A percentile compares a stretch with the other conserved stretches of the same genome.
phyloP scores from a whole-genome alignment of 345 rosid genomes.

The Acer yangbiense region DNA sequence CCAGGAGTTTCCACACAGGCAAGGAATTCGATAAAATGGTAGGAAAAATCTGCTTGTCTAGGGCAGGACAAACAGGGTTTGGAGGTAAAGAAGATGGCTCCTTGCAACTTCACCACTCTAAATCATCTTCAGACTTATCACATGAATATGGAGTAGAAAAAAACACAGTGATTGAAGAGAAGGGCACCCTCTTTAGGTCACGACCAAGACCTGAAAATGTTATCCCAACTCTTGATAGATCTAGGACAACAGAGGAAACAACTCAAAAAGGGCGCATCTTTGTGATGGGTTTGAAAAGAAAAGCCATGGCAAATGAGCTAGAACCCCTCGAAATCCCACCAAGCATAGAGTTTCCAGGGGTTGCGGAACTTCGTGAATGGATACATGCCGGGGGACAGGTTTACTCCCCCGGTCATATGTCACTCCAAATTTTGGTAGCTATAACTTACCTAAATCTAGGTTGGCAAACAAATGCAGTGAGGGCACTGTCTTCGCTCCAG shows the following conservation, averaged over 20 bases:
- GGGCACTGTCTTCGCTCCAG: conserved; percentile 37
- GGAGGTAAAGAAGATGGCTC: background rate
- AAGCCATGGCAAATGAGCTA: conserved; percentile 32
- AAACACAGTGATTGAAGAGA: conserved; percentile 9
- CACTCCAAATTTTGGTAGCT: conserved; percentile 47
- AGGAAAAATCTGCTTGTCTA: conserved; percentile 18
- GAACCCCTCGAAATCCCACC: conserved; percentile 34
- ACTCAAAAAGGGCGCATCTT: conserved; percentile 3
- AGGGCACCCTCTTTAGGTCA: background rate
- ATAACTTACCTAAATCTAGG: conserved; percentile 6
- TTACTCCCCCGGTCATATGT: conserved; percentile 29
- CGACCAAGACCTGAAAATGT: conserved; percentile 1
- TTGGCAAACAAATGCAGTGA: conserved; percentile 8
- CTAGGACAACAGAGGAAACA: conserved; percentile 2
- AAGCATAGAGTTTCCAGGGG: conserved; percentile 30
- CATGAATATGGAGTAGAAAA: conserved; percentile 8
- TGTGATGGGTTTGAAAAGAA: conserved; percentile 34
- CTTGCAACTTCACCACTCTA: background rate
- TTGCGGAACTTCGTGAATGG: conserved; percentile 36
- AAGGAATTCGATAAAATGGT: conserved; percentile 41
- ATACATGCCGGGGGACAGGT: conserved; percentile 27
- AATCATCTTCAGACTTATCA: background rate
- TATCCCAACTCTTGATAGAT: background rate
- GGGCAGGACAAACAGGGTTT: background rate
- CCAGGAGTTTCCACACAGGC: conserved; percentile 41